Evolutionary conservation across 2,329 filamentous ascomycete genomes (phyloP).

Genomic region (Sporothrix dimorphospora): DNA sequence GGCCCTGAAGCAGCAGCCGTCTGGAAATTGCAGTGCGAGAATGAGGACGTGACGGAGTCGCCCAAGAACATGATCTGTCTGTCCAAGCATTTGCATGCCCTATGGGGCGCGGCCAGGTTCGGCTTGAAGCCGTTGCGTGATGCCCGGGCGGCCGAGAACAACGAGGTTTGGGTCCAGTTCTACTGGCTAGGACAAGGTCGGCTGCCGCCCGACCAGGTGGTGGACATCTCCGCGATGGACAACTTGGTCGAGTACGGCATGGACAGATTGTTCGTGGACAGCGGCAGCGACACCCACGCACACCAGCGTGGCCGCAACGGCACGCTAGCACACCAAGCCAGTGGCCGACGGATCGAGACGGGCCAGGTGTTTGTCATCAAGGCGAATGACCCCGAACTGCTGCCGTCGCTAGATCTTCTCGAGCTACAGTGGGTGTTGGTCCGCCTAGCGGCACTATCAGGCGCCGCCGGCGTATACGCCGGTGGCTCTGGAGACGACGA

Average conservation of each 20-base stretch:
- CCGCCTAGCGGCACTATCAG: not conserved
- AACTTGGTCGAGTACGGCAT: not conserved
- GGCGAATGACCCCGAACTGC: conserved; percentile 3
- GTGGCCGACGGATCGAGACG: conserved; percentile 7
- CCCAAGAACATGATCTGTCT: conserved; percentile 17
- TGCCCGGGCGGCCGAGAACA: not conserved
- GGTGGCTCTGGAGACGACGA: not conserved
- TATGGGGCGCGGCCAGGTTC: conserved; percentile 15
- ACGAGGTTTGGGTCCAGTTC: conserved; percentile 23
- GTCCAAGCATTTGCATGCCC: conserved; percentile 18
- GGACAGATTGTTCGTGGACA: not conserved
- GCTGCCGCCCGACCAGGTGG: not conserved
- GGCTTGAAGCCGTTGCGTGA: conserved; percentile 24
- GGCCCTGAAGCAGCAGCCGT: too few species aligned
- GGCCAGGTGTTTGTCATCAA: conserved; percentile 24
- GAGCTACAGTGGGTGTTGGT: conserved; percentile 20
- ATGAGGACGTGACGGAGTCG: not conserved
- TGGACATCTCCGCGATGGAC: not conserved
- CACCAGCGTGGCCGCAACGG: not conserved
- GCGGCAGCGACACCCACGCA: not conserved
- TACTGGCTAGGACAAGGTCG: conserved; percentile 16
- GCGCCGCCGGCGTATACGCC: not conserved
- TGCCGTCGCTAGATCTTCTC: conserved; percentile 22
- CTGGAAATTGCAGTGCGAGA: too few species aligned
- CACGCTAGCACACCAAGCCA: not conserved